These are phyloP conservation scores for Poa annua DNA, from an alignment of 176 grass and related monocot genomes.

Conservation along the genomic window DNA sequence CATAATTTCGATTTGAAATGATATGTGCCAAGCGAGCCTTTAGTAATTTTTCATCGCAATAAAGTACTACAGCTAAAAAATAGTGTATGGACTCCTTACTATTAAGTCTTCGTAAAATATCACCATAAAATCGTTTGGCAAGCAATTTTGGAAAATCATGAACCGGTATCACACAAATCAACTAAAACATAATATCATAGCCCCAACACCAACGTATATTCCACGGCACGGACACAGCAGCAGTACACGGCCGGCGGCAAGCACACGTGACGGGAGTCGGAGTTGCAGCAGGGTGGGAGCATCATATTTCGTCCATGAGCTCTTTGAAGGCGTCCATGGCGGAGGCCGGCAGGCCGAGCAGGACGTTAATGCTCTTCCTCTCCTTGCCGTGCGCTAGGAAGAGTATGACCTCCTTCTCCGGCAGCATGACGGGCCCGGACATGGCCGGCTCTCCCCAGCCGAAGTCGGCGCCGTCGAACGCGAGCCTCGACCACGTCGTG, in stretches of 20 bases:
- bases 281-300: too few relatives aligned
- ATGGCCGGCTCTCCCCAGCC: constrained; percentile 78
- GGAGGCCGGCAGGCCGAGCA: constrained; percentile 74
- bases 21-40: too few relatives aligned
- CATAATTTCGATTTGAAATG: too few relatives aligned
- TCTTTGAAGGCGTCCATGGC: constrained; percentile 88
- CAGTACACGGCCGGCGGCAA: neutral
- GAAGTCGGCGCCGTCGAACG: constrained; percentile 85
- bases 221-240: neutral
- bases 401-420: constrained; percentile 90
- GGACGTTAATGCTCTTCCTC: constrained; percentile 86
- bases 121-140: neutral
- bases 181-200: neutral
- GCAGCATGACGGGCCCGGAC: constrained; percentile 85
- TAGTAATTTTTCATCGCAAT: neutral
- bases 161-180: neutral
- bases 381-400: constrained; percentile 88
- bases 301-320: constrained; percentile 77
- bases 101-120: neutral
- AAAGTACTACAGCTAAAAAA: neutral
- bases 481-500: constrained; percentile 85
- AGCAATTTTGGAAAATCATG: neutral
- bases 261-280: neutral
- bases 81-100: neutral
- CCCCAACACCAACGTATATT: neutral